Conservation (phyloP, 306 rosid species). For the Ochetophila trinervis region DNA sequence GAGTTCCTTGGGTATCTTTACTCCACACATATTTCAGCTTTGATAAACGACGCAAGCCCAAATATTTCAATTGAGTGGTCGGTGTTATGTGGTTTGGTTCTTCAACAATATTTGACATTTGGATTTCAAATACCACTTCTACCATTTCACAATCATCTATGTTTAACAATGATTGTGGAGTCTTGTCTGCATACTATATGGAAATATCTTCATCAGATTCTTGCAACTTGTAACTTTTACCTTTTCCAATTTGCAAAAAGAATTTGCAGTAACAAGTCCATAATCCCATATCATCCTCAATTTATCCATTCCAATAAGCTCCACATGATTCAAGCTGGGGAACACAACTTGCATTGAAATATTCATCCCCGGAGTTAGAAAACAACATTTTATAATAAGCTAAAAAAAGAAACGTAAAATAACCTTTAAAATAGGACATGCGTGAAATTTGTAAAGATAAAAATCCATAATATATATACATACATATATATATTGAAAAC, state of each 20-base stretch:
- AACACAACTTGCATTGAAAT: conserved; percentile 4
- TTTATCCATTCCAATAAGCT: neutral
- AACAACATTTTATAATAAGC: neutral
- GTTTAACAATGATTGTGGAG: neutral
- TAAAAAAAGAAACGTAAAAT: neutral
- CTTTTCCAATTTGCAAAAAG: neutral
- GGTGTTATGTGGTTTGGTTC: neutral
- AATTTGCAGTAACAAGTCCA: neutral
- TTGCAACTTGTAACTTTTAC: neutral
- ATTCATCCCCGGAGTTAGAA: neutral
- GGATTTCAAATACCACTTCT: neutral
- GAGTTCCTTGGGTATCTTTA: neutral
- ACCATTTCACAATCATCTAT: neutral
- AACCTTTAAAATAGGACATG: neutral
- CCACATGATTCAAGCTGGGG: neutral
- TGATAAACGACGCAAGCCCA: neutral
- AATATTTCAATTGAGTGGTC: neutral
- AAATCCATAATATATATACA: too few species aligned
- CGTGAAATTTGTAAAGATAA: too few species aligned
- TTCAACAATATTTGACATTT: neutral
- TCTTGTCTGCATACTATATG: neutral
- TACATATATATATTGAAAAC: too few species aligned
- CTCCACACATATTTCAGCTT: neutral
- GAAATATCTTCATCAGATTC: neutral
- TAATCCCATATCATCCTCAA: conserved; percentile 12